Percentiles rank a stretch among this genome's conserved stretches.
Conservation (phyloP, 257 asterid genomes). For the Ocimum tenuiflorum region DNA sequence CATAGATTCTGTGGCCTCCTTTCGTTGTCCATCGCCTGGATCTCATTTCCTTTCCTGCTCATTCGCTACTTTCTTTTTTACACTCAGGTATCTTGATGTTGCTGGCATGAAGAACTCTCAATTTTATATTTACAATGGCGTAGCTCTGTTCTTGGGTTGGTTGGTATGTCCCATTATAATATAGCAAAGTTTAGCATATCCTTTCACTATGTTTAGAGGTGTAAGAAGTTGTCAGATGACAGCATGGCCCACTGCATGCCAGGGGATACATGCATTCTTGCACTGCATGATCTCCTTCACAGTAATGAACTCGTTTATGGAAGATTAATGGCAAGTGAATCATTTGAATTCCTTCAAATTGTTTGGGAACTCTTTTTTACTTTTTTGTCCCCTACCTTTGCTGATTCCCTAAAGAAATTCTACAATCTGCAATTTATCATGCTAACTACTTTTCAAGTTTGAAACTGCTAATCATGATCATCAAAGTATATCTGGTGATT, state of each 20-base stretch:
- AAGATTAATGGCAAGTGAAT: no score
- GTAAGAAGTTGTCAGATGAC: background rate
- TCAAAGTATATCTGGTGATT: background rate
- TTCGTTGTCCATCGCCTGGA: background rate
- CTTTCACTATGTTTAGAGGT: background rate
- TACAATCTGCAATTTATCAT: background rate
- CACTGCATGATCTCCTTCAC: background rate
- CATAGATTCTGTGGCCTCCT: background rate
- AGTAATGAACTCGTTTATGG: background rate
- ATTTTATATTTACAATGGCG: slow-evolving; percentile 59
- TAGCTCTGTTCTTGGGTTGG: slow-evolving; percentile 87
- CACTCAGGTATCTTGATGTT: slow-evolving; percentile 70
- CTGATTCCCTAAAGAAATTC: background rate
- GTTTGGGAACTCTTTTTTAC: background rate
- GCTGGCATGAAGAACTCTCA: slow-evolving; percentile 66
- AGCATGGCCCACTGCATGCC: background rate
- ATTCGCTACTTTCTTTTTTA: background rate
- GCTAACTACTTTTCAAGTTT: background rate
- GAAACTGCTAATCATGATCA: no score
- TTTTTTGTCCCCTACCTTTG: background rate
- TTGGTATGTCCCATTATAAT: slow-evolving; percentile 46
- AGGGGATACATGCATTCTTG: background rate
- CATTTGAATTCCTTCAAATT: background rate
- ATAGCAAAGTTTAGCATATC: slow-evolving; percentile 1
- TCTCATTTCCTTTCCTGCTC: background rate